Base-by-base conservation (phyloP, 805 yeast species). In the Kodamaea leandrae region DNA sequence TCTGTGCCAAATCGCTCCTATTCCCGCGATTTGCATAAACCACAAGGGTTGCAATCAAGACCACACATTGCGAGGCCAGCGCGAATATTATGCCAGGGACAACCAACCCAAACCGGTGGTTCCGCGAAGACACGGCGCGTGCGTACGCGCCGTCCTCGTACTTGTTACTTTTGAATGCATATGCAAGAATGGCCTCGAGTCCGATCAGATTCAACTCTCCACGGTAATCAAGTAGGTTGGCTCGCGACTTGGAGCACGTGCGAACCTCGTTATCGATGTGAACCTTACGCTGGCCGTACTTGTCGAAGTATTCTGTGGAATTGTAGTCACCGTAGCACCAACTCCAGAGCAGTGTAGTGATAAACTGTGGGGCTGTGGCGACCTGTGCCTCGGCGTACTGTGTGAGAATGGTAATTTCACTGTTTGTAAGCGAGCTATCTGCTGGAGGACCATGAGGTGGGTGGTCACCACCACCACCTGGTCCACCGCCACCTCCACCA, bases 371-470 rank as follows among this genome's bases (percentile, higher is more conserved):
- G 1, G 78, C 74, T 20, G 51, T 45, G 4, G 60, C 58, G 10
- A 77, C 78, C 47, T 75, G 73, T 3, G 54, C 54, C 43, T 66
- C 61, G 3, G 79, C 71, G 49, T 76, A 78, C 10, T 61, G 56
- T 1, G 75, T 61, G 26, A 78, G 54, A 4, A 77, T 51, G 9
- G 59, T 44, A 19, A 78, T 65, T 42, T 76, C 78, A 1, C 80
- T 71, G 34, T 77, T 72, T 2, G 82, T 74, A n/a, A 38, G 33
- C 15, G 38, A 33, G 12, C 38, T 25, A 14, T 39, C 33, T 6
- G 39, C 16, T 12, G 56, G 49, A 1, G 54, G 54, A 13, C 23
- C 29, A 19, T 21, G 25, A n/a, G 9, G 30, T 24, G 25, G 12
- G 15, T 17, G 12, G 21, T 7, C 27, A 24, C 12, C 20, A 15